phyloP scores from a whole-genome alignment of 2,329 filamentous ascomycete species.

The Cladosporium sp. region DNA sequence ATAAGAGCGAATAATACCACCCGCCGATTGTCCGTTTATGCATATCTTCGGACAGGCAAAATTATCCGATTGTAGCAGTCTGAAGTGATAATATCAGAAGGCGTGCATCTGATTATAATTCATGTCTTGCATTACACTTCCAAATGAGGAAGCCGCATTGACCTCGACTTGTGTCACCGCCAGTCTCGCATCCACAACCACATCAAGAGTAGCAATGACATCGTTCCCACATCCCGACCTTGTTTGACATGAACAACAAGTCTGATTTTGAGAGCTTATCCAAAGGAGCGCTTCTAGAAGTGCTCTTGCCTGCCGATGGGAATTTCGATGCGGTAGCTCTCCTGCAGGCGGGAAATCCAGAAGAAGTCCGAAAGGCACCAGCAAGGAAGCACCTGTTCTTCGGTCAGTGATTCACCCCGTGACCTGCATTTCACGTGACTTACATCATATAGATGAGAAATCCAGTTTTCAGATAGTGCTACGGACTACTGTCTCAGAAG shows the following conservation, averaged over 20 bases:
- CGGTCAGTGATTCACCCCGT: conserved; percentile 26
- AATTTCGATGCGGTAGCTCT: conserved; percentile 28
- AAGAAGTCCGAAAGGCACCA: conserved; percentile 29
- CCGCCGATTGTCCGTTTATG: no score
- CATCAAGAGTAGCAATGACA: background rate
- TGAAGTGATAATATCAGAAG: background rate
- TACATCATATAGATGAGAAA: conserved; percentile 34
- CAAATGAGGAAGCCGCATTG: background rate
- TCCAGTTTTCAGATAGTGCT: conserved; percentile 31
- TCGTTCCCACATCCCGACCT: background rate
- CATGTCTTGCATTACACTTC: background rate
- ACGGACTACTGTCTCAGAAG: conserved; percentile 27
- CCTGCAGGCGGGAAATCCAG: conserved; percentile 27
- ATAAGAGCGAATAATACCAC: background rate
- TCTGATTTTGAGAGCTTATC: conserved; percentile 30
- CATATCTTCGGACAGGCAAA: no score
- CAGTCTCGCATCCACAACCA: background rate
- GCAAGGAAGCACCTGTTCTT: conserved; percentile 36
- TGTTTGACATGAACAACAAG: background rate
- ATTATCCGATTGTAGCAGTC: background rate
- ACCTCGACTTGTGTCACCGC: conserved; percentile 3
- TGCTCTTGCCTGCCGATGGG: conserved; percentile 30
- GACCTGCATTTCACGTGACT: conserved; percentile 17
- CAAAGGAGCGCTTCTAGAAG: conserved; percentile 31
- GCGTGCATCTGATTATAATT: background rate